Evolutionary conservation across 2,329 filamentous ascomycete species (phyloP), one percentile per base, ranked within the genome.

Genomic region (Aspergillus ibericus): DNA sequence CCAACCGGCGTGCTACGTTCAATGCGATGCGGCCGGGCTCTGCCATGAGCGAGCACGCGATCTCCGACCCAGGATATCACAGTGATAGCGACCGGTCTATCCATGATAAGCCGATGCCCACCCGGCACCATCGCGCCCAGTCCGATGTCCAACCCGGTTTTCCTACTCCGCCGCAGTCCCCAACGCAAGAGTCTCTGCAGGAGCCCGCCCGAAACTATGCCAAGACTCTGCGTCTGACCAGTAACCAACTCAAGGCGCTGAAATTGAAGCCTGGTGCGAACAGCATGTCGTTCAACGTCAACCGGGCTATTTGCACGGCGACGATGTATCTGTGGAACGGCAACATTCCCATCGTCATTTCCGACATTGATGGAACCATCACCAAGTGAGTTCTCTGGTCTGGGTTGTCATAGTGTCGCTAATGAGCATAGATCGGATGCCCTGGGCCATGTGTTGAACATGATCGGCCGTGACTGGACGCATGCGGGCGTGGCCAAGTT

Each of bases 391-490:
- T 65, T 25, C 13, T 22, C n/a, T 7, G 16, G n/a, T 0, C 38
- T 5, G 36, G 3, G 53, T 5, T 18, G 13, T 53, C 5, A 27
- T 48, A 25, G 12, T 27, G 13, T 8, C 15, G 10, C 12, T n/a
- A 9, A 53, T 9, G 18, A 15, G 16, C 52, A 63, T 35, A 81
- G 78, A 59, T 96, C 93, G 2, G 93, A 97, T 77, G 93, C 92
- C 15, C 81, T 96, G 13, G 95, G 95, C 13, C 95, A 99, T 70
- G 91, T 99, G 44, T 78, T 98, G 55, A 98, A 93, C 79, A 95
- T 95, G 86, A 93, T 99, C 64, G 95, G 95, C 42, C 88, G 95
- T 49, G 95, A 99, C 76, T 99, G 95, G 95, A 99, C 95, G 3
- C 95, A 99, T 74, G 85, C 92, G 15, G 95, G 95, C 36, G 93